Evolutionary conservation across 805 yeast species (phyloP), one percentile per base, ranked within the genome.

Genomic region (Candida coquimbonensis): DNA sequence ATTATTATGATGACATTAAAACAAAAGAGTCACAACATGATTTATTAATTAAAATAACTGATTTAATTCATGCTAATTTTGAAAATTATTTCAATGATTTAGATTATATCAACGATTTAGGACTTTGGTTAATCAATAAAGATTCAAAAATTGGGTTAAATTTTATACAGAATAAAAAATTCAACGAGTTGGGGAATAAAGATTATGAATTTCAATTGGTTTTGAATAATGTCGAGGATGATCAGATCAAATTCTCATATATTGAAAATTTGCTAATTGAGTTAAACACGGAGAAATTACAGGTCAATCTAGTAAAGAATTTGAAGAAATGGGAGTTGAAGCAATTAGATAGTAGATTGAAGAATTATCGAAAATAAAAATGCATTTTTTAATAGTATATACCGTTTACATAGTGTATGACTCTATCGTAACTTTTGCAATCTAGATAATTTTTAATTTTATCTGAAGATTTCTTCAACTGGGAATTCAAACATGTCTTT

Each of bases 321-420:
- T 25, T 47, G 36, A 41, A 42, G 7, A 47, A 39, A 13, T 42
- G 42, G 31, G 50, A 41, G 13, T n/a, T 47, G 31, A 47, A 44
- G 25, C 34, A 25, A 24, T 21, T 46, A 24, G 40, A 46, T 31
- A 8, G 9, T 7, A 31, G 39, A 12, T 16, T 46, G 19, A 42
- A 38, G 17, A 29, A 14, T 5, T 42, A 46, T 29, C 29, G 34
- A 42, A 36, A 35, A n/a, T 19, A 37, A 25, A 12, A n/a, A 33
- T 33, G n/a, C 17, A 32, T 17, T 17, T 17, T 17, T 17, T 11
- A 9, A 8, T 5, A 39, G 9, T 14, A 21, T 17, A 29, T 2
- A 14, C 12, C 31, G 13, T 29, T 21, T 29, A 29, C 31, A 29
- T 29, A 29, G 13, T 11, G 6, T 29, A 21, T 21, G 24, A 21